phyloP scores from a whole-genome alignment of 129 eudicot species.

The carrot (Daucus carota) region DNA sequence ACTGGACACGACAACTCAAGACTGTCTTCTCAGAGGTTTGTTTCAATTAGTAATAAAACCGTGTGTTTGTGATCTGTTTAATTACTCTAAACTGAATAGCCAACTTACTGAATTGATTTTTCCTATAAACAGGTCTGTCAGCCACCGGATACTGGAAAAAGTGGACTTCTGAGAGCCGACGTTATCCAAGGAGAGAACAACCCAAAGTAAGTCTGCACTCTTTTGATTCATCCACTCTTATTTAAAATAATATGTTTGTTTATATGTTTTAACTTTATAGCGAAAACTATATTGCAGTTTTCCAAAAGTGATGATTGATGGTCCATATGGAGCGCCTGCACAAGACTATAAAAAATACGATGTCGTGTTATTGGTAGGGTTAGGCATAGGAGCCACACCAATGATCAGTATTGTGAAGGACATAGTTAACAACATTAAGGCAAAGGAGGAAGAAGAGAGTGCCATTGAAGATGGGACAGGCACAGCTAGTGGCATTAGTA shows the following conservation, averaged over 20 bases:
- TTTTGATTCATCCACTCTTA: neutral
- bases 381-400: conserved; percentile 95
- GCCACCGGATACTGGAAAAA: conserved; percentile 59
- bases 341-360: conserved; percentile 89
- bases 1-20: conserved; percentile 79
- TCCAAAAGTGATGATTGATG: conserved; percentile 77
- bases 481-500: neutral
- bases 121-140: conserved; percentile 48
- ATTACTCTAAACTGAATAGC: neutral
- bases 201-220: conserved; percentile 42
- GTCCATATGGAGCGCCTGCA: conserved; percentile 94
- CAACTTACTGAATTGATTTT: conserved; percentile 10
- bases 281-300: conserved; percentile 27
- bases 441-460: conserved; percentile 46
- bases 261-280: neutral
- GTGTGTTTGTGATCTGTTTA: neutral
- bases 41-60: neutral
- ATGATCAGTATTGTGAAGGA: conserved; percentile 93
- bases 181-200: conserved; percentile 47
- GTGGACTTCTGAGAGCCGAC: conserved; percentile 80
- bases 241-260: neutral
- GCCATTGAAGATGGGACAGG: conserved; percentile 36
- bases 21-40: conserved; percentile 63
- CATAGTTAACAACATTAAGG: conserved; percentile 71
- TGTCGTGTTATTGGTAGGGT: conserved; percentile 71